Evolutionary conservation across 345 rosid genomes (phyloP), one percentile per base, ranked within the genome.

Genomic region (Dimocarpus longan): DNA sequence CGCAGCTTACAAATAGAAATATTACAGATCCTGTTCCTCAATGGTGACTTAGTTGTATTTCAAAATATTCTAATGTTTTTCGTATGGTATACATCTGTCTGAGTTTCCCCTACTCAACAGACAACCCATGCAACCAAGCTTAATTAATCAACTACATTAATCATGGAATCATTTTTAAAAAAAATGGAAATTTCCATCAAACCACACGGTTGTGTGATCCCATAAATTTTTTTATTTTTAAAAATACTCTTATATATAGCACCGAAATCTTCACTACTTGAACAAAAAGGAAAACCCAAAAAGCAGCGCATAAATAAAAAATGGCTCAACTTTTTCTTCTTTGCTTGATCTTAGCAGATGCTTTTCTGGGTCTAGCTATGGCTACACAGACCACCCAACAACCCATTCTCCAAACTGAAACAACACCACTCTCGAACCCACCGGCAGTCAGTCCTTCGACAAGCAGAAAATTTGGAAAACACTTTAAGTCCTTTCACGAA

Each of bases 391-490:
- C 21, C 5, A 24, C 59, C 66, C 74, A 19, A 6, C 10, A 68
- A 10, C 50, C 50, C 57, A 28, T 32, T 40, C 59, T 64, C 22
- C 48, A 69, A 12, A 7, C n/a, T 6, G n/a, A 28, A 56, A 43
- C 48, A 56, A 21, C 60, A 11, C 15, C 76, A 50, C 26, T 52
- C 42, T 77, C 85, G 63, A 19, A 39, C 37, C 42, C 84, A 2
- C 82, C 80, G 12, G 84, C 82, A 2, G 62, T 59, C 1, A 68
- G 77, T 64, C 84, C 84, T 4, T 59, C 8, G n/a, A 71, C 73
- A 22, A 85, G 52, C 52, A 46, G 93, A 76, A 90, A 90, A 81
- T 56, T 91, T 10, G 93, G 92, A 8, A 76, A 76, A 54, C 89
- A 86, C 50, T 2, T 18, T n/a, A 52, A n/a, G 64, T 19, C 65